These are phyloP conservation scores for Hondaea fermentalgiana DNA, from an alignment of 108 stramenopile genomes.

Conservation along the genomic window DNA sequence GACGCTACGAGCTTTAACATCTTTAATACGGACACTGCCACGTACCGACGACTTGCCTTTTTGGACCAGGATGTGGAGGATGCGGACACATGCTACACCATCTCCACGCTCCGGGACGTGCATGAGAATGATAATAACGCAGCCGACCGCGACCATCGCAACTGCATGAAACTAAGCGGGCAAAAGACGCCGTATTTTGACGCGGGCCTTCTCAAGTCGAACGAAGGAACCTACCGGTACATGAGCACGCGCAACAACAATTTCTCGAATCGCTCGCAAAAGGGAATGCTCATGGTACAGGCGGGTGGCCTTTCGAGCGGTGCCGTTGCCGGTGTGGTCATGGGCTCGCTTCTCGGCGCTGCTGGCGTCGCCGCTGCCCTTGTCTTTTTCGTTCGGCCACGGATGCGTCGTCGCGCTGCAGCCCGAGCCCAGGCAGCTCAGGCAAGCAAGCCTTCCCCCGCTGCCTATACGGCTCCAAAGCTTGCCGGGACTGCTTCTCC, in stretches of 20 bases:
- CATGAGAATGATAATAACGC: constrained; percentile 30
- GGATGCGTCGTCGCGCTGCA: background rate
- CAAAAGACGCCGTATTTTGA: constrained; percentile 39
- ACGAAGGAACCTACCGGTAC: constrained; percentile 26
- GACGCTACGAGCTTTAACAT: background rate
- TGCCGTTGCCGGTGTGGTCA: background rate
- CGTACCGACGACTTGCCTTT: constrained; percentile 17
- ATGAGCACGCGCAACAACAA: constrained; percentile 43
- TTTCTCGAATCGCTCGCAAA: constrained; percentile 38
- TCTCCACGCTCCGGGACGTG: constrained; percentile 29
- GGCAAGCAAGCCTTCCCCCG: no score
- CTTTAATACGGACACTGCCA: background rate
- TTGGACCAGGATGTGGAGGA: constrained; percentile 31
- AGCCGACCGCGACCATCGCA: constrained; percentile 35
- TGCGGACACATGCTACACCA: background rate
- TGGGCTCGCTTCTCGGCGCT: background rate
- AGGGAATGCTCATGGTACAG: background rate
- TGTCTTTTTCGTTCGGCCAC: background rate
- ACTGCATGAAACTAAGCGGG: constrained; percentile 47
- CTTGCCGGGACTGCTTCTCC: no score
- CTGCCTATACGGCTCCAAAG: no score
- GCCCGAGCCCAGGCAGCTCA: no score
- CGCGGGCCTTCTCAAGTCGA: constrained; percentile 27
- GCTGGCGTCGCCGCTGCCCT: background rate
- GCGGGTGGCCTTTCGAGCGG: background rate